These are phyloP conservation scores for Apiospora malaysiana DNA, from an alignment of 2,329 filamentous ascomycete genomes.

Conservation along the genomic window DNA sequence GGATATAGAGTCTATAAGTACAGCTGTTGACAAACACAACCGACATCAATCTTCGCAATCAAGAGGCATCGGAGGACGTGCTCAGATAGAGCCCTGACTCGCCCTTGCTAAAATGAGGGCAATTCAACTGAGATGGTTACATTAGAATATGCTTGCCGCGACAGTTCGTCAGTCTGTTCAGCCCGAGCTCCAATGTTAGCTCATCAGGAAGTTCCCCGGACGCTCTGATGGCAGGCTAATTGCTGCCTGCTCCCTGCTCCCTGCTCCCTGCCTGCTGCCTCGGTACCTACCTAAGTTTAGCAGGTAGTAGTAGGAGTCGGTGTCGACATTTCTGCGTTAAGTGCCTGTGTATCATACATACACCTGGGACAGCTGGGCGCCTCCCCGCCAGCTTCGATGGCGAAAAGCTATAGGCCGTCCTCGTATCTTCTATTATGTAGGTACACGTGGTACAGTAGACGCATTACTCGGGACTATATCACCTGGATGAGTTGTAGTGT, in stretches of 20 bases:
- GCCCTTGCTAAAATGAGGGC: neutral
- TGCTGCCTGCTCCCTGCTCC: neutral
- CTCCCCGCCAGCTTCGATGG: neutral
- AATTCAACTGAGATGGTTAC: constrained; percentile 2
- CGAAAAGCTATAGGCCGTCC: too few species aligned
- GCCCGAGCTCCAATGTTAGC: neutral
- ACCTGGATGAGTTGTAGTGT: neutral
- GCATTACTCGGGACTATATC: neutral
- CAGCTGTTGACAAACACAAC: neutral
- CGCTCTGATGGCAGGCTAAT: constrained; percentile 10
- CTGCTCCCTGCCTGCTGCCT: neutral
- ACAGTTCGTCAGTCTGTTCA: constrained; percentile 7
- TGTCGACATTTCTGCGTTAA: neutral
- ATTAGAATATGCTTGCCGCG: neutral
- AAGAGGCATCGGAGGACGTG: neutral
- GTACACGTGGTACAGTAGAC: too few species aligned
- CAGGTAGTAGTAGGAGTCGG: neutral
- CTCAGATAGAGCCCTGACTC: constrained; percentile 7
- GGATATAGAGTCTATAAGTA: neutral
- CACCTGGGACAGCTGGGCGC: neutral
- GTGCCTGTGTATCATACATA: neutral
- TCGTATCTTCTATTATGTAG: neutral
- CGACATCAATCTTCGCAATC: neutral
- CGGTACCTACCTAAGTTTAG: neutral
- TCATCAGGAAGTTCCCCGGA: constrained; percentile 11